A percentile compares a stretch with the other conserved stretches of the same genome.
Evolutionary conservation across 176 grass and related monocot genomes (phyloP).

Genomic region (Secale cereale): DNA sequence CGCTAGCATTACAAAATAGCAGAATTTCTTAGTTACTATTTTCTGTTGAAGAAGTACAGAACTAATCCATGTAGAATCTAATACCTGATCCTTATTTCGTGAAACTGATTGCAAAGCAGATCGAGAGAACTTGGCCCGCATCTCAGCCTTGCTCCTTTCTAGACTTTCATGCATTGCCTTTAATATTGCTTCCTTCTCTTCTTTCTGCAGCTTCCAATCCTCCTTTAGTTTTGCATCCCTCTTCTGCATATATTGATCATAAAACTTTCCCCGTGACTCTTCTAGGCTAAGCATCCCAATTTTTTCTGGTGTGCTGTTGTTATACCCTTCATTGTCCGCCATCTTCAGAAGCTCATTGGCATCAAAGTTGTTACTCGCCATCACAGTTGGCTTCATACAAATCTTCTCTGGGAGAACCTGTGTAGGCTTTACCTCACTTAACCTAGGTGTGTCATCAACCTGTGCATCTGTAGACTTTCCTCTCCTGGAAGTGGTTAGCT

Average conservation of each 20-base stretch:
- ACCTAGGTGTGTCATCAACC: constrained; percentile 46
- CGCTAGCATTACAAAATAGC: neutral
- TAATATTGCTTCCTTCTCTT: constrained; percentile 78
- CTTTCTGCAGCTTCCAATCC: constrained; percentile 68
- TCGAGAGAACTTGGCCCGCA: constrained; percentile 64
- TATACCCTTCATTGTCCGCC: constrained; percentile 49
- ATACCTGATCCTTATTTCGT: constrained; percentile 60
- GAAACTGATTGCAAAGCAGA: constrained; percentile 51
- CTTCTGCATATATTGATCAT: constrained; percentile 92
- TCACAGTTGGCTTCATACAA: constrained; percentile 37
- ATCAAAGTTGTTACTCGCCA: constrained; percentile 56
- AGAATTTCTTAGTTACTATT: neutral
- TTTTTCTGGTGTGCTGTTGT: constrained; percentile 43
- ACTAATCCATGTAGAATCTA: constrained; percentile 11
- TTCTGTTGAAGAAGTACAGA: neutral
- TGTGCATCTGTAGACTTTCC: constrained; percentile 43
- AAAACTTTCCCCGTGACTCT: constrained; percentile 89
- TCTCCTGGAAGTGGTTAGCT: constrained; percentile 70
- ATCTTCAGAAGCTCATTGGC: constrained; percentile 69
- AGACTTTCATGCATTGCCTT: constrained; percentile 89
- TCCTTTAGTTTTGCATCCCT: constrained; percentile 87
- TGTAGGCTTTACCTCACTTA: constrained; percentile 44
- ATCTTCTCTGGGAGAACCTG: constrained; percentile 38
- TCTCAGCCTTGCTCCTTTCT: constrained; percentile 79
- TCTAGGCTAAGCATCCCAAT: constrained; percentile 58